Conservation (phyloP, 2,329 filamentous ascomycete genomes). For the Hypoxylon sp. region DNA sequence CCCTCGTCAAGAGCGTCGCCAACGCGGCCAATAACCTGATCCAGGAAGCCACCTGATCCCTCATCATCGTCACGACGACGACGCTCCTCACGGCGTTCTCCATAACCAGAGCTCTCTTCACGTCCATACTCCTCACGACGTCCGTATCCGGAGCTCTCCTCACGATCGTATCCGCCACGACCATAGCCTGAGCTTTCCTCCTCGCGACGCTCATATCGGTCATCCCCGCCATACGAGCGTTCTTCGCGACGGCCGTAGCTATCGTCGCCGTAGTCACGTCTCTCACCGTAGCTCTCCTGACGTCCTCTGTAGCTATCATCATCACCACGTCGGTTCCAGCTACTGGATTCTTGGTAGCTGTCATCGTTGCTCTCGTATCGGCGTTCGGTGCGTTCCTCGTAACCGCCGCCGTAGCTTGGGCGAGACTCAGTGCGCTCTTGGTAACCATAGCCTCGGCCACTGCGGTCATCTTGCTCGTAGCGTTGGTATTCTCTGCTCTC, state of each 20-base stretch:
- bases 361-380: slow-evolving; percentile 60
- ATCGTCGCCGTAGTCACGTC: slow-evolving; percentile 15
- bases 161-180: slow-evolving; percentile 40
- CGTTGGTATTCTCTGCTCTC: slow-evolving; percentile 72
- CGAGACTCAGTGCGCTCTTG: slow-evolving; percentile 71
- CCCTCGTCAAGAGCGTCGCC: slow-evolving; percentile 48
- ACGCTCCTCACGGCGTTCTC: slow-evolving; percentile 43
- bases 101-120: slow-evolving; percentile 39
- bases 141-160: slow-evolving; percentile 45
- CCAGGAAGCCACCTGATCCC: slow-evolving; percentile 48
- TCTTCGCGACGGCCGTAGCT: slow-evolving; percentile 33
- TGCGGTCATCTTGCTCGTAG: slow-evolving; percentile 70
- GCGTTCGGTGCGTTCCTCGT: slow-evolving; percentile 71
- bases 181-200: slow-evolving; percentile 21
- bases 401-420: slow-evolving; percentile 67
- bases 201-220: slow-evolving; percentile 48
- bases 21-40: slow-evolving; percentile 41
- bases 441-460: slow-evolving; percentile 68
- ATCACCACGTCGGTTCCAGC: slow-evolving; percentile 44
- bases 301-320: slow-evolving; percentile 20
- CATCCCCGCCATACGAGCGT: slow-evolving; percentile 40
- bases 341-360: slow-evolving; percentile 50
- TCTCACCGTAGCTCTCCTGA: slow-evolving; percentile 15
- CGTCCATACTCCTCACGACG: slow-evolving; percentile 43
- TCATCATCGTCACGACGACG: slow-evolving; percentile 42